A percentile compares a stretch with the other conserved stretches of the same genome.
phyloP scores from a whole-genome alignment of 2,329 filamentous ascomycete genomes.

The Trichoderma sp. region DNA sequence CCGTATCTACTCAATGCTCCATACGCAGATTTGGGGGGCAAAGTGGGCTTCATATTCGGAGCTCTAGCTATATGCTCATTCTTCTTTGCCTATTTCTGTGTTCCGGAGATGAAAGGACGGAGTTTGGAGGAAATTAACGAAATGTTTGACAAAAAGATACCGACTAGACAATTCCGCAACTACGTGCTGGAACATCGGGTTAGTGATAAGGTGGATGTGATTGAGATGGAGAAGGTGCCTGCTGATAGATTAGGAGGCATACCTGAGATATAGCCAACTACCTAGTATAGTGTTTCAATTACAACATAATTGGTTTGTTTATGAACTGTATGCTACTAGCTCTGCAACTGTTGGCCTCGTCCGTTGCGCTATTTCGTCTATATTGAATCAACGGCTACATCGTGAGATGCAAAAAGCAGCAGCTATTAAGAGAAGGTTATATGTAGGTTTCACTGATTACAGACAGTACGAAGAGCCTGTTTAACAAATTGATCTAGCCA shows the following conservation, averaged over 20 bases:
- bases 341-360: background rate
- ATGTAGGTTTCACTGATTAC: too few species aligned
- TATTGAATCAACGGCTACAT: too few species aligned
- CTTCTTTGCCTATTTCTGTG: slow-evolving; percentile 8
- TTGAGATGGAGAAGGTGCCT: background rate
- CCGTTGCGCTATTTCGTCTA: background rate
- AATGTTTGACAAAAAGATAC: slow-evolving; percentile 8
- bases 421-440: too few species aligned
- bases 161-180: background rate
- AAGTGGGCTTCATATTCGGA: slow-evolving; percentile 10
- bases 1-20: slow-evolving; percentile 4
- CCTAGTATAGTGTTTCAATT: background rate
- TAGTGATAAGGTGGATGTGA: background rate
- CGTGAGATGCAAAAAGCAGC: too few species aligned
- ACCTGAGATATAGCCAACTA: background rate
- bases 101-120: slow-evolving; percentile 2
- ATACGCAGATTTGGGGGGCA: background rate
- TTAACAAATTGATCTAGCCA: background rate
- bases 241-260: background rate
- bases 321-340: background rate
- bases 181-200: background rate
- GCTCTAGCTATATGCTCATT: slow-evolving; percentile 3
- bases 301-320: background rate
- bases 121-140: slow-evolving; percentile 10
- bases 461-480: too few species aligned